These are phyloP conservation scores for Omphalea diandra DNA, from an alignment of 441 rosid species.

Conservation along the genomic window DNA sequence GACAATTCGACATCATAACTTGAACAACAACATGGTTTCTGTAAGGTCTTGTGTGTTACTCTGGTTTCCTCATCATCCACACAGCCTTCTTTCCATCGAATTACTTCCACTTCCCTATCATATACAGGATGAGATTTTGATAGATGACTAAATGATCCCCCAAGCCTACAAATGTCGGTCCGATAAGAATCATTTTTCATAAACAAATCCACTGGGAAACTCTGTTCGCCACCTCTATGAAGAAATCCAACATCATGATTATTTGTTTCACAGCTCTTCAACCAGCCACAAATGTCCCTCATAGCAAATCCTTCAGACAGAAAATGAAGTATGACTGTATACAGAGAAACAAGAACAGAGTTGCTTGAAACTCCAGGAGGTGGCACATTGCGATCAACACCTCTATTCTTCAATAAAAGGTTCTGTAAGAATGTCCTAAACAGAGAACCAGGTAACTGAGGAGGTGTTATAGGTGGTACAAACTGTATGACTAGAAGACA, in stretches of 20 bases:
- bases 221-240: conserved; percentile 93
- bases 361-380: conserved; percentile 87
- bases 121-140: conserved; percentile 66
- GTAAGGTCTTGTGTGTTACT: conserved; percentile 70
- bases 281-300: conserved; percentile 56
- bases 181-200: conserved; percentile 82
- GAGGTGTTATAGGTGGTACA: conserved; percentile 67
- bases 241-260: conserved; percentile 74
- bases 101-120: conserved; percentile 68
- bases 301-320: conserved; percentile 84
- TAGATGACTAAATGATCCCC: conserved; percentile 86
- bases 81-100: conserved; percentile 97
- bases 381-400: conserved; percentile 77
- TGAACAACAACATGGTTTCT: conserved; percentile 96
- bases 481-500: conserved; percentile 93
- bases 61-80: conserved; percentile 82
- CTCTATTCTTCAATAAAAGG: conserved; percentile 82
- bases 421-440: conserved; percentile 87
- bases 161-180: conserved; percentile 90
- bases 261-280: conserved; percentile 47
- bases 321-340: conserved; percentile 86
- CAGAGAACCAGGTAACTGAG: conserved; percentile 90
- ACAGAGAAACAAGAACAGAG: conserved; percentile 88
- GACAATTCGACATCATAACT: conserved; percentile 66
- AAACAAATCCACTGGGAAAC: conserved; percentile 81